Evolutionary conservation across 257 asterid genomes (phyloP).

Genomic region (Nicotiana paniculata): DNA sequence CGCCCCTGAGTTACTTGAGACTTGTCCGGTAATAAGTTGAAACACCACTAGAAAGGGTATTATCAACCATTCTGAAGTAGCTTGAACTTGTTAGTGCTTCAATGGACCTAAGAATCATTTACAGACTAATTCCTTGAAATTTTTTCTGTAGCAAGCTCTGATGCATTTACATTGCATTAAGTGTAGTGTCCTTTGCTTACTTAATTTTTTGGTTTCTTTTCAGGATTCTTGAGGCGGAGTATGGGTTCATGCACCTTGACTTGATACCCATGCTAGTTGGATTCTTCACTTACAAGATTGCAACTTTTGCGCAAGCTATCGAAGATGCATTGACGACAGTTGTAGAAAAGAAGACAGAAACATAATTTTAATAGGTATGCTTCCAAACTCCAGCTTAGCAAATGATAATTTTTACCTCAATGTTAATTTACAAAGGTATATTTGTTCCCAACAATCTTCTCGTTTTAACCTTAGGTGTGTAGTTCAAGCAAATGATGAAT

Average conservation of each 20-base stretch:
- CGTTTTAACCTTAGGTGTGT: background rate
- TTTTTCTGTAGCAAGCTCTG: background rate
- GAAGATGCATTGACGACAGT: constrained; percentile 45
- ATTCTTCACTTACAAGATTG: constrained; percentile 90
- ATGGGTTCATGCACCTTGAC: constrained; percentile 73
- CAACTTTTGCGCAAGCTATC: constrained; percentile 64
- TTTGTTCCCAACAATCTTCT: background rate
- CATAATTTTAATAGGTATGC: constrained; percentile 7
- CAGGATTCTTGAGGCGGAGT: constrained; percentile 77
- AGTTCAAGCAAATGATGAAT: background rate
- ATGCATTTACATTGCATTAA: background rate
- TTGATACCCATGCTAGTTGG: constrained; percentile 92
- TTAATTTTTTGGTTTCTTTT: background rate
- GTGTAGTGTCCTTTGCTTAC: background rate
- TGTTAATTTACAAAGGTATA: background rate
- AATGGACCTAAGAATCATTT: background rate
- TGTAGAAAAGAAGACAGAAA: constrained; percentile 32
- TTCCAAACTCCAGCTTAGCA: background rate
- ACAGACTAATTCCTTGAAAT: background rate
- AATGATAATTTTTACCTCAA: background rate
- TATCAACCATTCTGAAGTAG: background rate
- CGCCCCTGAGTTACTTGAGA: background rate
- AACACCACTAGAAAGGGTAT: background rate
- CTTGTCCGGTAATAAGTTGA: background rate
- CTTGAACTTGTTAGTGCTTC: background rate